These are phyloP conservation scores for Herpetomonas muscarum DNA, from an alignment of 208 protist species.

Conservation along the genomic window DNA sequence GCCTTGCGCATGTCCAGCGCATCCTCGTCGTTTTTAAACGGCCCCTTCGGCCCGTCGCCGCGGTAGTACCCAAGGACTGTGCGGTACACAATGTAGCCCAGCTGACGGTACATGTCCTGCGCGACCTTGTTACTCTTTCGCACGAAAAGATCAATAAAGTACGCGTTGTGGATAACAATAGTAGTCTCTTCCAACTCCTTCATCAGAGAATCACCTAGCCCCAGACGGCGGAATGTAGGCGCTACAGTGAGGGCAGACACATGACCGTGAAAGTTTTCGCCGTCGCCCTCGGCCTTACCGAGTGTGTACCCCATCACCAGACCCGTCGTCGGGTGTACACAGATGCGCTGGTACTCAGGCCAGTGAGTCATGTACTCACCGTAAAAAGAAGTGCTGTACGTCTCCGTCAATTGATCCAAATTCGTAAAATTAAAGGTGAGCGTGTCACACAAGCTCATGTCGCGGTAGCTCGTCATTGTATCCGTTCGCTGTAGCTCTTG, in stretches of 20 bases:
- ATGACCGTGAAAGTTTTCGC: slow-evolving; percentile 97
- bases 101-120: slow-evolving; percentile 97
- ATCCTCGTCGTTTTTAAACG: slow-evolving; percentile 79
- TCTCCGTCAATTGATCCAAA: slow-evolving; percentile 96
- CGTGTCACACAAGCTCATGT: slow-evolving; percentile 92
- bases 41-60: slow-evolving; percentile 50
- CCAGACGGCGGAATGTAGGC: slow-evolving; percentile 96
- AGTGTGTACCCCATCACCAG: slow-evolving; percentile 96
- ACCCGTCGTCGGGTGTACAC: slow-evolving; percentile 83
- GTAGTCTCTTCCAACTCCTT: slow-evolving; percentile 91
- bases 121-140: slow-evolving; percentile 96
- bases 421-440: slow-evolving; percentile 97
- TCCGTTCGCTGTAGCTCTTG: too few species aligned
- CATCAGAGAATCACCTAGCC: slow-evolving; percentile 95
- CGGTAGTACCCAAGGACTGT: slow-evolving; percentile 85
- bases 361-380: slow-evolving; percentile 96
- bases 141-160: slow-evolving; percentile 99
- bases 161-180: slow-evolving; percentile 88
- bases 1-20: slow-evolving; percentile 98
- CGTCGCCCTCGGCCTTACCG: slow-evolving; percentile 96
- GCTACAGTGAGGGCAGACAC: slow-evolving; percentile 98
- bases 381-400: slow-evolving; percentile 98
- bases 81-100: slow-evolving; percentile 98
- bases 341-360: slow-evolving; percentile 95
- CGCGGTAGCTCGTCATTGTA: slow-evolving; percentile 92